Evolutionary conservation across 768 basidiomycete genomes (phyloP).

Genomic region (Kwoniella dendrophila): DNA sequence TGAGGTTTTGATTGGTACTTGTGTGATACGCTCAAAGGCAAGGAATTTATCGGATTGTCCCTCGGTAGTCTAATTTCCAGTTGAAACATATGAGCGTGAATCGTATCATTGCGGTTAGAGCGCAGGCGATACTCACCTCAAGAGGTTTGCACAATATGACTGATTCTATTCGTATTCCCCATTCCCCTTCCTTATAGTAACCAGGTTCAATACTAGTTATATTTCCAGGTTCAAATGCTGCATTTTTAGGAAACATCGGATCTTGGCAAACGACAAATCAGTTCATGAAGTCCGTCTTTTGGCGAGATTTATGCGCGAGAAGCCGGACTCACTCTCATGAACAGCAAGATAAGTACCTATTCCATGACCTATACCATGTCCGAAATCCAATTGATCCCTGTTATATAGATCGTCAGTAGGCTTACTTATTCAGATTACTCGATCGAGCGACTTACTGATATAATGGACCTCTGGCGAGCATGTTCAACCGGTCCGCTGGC

Average conservation of each 20-base stretch:
- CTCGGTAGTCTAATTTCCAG: conserved; percentile 2
- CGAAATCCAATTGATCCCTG: conserved; percentile 54
- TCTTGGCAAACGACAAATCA: conserved; percentile 47
- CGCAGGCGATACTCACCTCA: conserved; percentile 58
- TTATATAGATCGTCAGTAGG: background rate
- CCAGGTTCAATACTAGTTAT: conserved; percentile 94
- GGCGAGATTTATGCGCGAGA: no score
- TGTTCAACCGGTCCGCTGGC: conserved; percentile 77
- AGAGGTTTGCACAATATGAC: conserved; percentile 73
- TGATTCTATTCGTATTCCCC: conserved; percentile 91
- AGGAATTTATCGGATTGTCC: conserved; percentile 12
- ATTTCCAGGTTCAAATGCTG: conserved; percentile 78
- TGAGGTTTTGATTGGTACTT: conserved; percentile 88
- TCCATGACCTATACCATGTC: conserved; percentile 55
- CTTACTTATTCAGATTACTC: background rate
- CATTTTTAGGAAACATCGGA: conserved; percentile 70
- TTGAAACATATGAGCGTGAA: background rate
- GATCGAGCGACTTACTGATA: conserved; percentile 61
- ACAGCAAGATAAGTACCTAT: conserved; percentile 54
- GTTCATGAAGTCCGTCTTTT: background rate
- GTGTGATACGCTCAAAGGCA: conserved; percentile 43
- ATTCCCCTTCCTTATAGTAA: conserved; percentile 77
- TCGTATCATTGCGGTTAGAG: background rate
- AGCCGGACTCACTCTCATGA: conserved; percentile 48
- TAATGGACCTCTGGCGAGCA: conserved; percentile 81